Evolutionary conservation across 2,329 filamentous ascomycete species (phyloP).

Genomic region (Fusarium sp.): DNA sequence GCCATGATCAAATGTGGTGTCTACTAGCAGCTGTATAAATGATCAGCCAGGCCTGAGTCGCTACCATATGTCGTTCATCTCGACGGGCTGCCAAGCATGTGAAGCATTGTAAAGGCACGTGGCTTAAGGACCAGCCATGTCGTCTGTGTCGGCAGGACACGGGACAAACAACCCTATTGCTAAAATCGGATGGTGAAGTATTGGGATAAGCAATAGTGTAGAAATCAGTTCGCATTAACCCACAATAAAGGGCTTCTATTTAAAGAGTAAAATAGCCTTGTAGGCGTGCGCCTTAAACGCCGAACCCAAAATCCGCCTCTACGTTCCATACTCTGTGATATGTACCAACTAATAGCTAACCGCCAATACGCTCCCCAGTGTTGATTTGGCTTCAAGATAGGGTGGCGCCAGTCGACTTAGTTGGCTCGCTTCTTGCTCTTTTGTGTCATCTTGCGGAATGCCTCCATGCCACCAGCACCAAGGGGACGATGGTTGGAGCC

Average conservation of each 20-base stretch:
- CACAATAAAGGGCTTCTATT: conserved; percentile 14
- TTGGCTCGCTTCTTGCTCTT: conserved; percentile 66
- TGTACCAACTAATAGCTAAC: conserved; percentile 38
- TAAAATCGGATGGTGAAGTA: neutral
- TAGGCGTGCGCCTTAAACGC: conserved; percentile 42
- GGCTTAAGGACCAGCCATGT: conserved; percentile 7
- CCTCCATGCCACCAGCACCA: conserved; percentile 71
- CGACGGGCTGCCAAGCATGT: conserved; percentile 3
- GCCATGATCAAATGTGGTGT: neutral
- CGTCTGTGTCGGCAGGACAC: conserved; percentile 11
- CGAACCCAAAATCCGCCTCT: conserved; percentile 28
- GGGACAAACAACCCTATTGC: neutral
- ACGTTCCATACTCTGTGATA: conserved; percentile 33
- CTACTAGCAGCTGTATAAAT: neutral
- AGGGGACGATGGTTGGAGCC: conserved; percentile 68
- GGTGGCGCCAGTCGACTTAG: conserved; percentile 2
- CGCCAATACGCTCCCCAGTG: conserved; percentile 11
- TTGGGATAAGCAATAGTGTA: neutral
- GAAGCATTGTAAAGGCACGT: conserved; percentile 10
- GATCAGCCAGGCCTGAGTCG: neutral
- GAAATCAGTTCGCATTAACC: conserved; percentile 6
- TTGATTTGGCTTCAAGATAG: neutral
- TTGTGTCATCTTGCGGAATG: conserved; percentile 73
- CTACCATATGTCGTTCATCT: neutral
- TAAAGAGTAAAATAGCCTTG: conserved; percentile 22